Evolutionary conservation across 2,329 filamentous ascomycete genomes (phyloP).

Genomic region (Arthrocladium fulminans): DNA sequence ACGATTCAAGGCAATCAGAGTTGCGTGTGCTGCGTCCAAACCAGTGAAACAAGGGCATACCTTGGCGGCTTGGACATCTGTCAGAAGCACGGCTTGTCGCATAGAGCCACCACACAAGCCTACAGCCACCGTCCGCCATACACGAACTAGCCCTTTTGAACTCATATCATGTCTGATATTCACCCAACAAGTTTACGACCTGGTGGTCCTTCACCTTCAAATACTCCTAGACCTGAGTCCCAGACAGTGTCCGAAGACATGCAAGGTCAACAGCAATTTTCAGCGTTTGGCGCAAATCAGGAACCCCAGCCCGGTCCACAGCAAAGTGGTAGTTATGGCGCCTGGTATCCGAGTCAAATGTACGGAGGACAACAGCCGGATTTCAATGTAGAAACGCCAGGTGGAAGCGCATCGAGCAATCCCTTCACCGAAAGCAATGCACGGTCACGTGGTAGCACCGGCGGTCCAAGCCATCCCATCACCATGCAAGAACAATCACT

Average conservation of each 20-base stretch:
- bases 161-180: slow-evolving; percentile 5
- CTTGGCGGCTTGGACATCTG: neutral
- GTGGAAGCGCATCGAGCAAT: neutral
- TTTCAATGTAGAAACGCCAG: slow-evolving; percentile 6
- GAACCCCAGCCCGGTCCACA: slow-evolving; percentile 6
- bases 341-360: slow-evolving; percentile 18
- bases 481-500: slow-evolving; percentile 1
- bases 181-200: slow-evolving; percentile 17
- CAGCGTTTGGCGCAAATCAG: slow-evolving; percentile 5
- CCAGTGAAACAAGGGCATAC: neutral
- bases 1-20: neutral
- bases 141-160: neutral
- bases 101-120: neutral
- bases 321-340: slow-evolving; percentile 8
- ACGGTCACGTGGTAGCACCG: slow-evolving; percentile 20
- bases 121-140: neutral
- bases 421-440: slow-evolving; percentile 1
- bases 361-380: slow-evolving; percentile 6
- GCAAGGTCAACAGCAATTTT: slow-evolving; percentile 6
- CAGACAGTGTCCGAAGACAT: slow-evolving; percentile 8
- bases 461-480: slow-evolving; percentile 18
- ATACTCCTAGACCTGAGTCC: slow-evolving; percentile 13
- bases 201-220: slow-evolving; percentile 16
- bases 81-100: slow-evolving; percentile 1
- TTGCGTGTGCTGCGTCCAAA: neutral